Evolutionary conservation across 805 yeast genomes (phyloP), one percentile per base, ranked within the genome.

Genomic region (Yueomyces sinensis): DNA sequence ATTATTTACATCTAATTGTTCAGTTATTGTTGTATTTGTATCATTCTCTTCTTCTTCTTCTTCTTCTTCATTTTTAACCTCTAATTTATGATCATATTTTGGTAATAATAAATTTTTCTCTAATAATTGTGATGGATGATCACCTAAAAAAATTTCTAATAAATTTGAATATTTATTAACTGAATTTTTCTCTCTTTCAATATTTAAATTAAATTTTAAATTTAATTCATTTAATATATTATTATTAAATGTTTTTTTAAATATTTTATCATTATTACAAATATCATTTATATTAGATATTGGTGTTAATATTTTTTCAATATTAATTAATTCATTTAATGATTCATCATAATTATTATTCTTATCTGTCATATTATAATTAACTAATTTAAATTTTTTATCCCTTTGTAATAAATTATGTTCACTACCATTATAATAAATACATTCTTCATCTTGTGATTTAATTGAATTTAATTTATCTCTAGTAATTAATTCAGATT

Each of bases 91-190:
- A 47, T 82, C 82, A 48, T 82, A 82, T 19, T 59, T 65, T 2
- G 84, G 79, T 24, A 86, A 62, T 17, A 74, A 70, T 56, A 87
- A 54, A 32, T 73, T 71, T 17, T 70, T 73, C 25, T 82, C 82
- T 16, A 74, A 61, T 28, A 79, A 57, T 36, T 74, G 74, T 30
- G 65, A 65, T 42, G 93, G 81, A 51, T 83, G 89, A 50, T 89
- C 97, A 4, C 96, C 95, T 33, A 89, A 63, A 44, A 89, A 74
- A 1, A 81, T 76, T 41, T 78, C 82, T 57, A 91, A 66, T 31
- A 89, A 63, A 46, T 73, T 74, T 30, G 79, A 71, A 35, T 86
- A 62, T 48, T 76, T 71, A 38, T 76, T 74, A n/a, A 82, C 80
- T 25, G 76, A 76, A 19, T 69, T 66, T 47, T 84, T 94, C 50